These are phyloP conservation scores for Rhodosporidiobolus sp. DNA, from an alignment of 768 basidiomycete species.

Conservation along the genomic window DNA sequence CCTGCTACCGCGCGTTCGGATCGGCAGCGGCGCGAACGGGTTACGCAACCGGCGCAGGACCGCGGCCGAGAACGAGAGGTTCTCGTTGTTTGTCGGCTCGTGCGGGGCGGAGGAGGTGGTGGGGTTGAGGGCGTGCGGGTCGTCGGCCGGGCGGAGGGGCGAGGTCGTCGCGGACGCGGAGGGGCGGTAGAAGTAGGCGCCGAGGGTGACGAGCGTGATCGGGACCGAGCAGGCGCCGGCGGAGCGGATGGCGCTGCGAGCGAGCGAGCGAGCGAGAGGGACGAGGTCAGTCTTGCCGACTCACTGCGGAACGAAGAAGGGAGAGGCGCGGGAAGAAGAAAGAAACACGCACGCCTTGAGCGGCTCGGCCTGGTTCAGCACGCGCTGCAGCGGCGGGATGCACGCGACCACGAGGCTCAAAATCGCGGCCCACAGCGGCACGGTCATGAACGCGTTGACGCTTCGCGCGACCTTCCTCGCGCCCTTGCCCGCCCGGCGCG, in stretches of 20 bases:
- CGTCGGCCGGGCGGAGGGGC: slow-evolving; percentile 7
- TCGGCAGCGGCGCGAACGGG: slow-evolving; percentile 13
- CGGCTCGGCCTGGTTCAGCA: slow-evolving; percentile 57
- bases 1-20: not conserved
- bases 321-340: not conserved
- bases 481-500: slow-evolving; percentile 37
- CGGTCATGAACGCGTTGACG: slow-evolving; percentile 61
- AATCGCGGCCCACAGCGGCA: slow-evolving; percentile 63
- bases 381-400: slow-evolving; percentile 68
- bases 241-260: slow-evolving; percentile 57
- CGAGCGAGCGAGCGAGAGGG: not conserved
- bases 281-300: too few relatives aligned
- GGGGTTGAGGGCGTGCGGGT: slow-evolving; percentile 32
- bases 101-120: not conserved
- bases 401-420: slow-evolving; percentile 52
- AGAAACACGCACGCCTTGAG: slow-evolving; percentile 45
- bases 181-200: slow-evolving; percentile 75
- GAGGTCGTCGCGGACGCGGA: slow-evolving; percentile 29
- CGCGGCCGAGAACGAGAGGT: slow-evolving; percentile 8
- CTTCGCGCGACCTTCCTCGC: slow-evolving; percentile 36
- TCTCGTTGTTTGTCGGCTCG: not conserved
- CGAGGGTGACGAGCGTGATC: slow-evolving; percentile 82
- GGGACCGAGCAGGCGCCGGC: slow-evolving; percentile 81
- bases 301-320: too few relatives aligned
- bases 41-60: slow-evolving; percentile 4